Evolutionary conservation across 2,329 filamentous ascomycete species (phyloP), one percentile per base, ranked within the genome.

Genomic region (Xylariaceae sp.): DNA sequence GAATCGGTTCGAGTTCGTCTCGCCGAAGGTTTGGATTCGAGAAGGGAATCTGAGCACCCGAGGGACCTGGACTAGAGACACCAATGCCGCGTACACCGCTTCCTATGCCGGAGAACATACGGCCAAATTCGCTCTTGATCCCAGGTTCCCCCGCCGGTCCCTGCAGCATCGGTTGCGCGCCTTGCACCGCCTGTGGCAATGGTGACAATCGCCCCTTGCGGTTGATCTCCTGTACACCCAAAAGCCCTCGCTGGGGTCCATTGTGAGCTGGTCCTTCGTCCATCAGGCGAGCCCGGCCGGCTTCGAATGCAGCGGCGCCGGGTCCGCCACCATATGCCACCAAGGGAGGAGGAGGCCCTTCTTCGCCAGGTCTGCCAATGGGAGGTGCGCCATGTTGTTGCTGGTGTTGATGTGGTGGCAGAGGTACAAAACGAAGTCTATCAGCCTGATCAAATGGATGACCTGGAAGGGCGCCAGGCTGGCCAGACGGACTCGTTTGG

Each of bases 121-220:
- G 84, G 22, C 91, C 91, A 63, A 96, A 91, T 64, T 96, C 92
- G 62, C 84, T 94, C 73, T 96, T 95, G 61, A 96, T 95, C 35
- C 86, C 86, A 10, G 89, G 86, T 64, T 95, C 90, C 14, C 85
- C 86, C 12, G 83, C 81, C 5, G 89, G 88, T 3, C 86, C 88
- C 42, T 86, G 78, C 32, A 86, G 79, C 57, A 90, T 86, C 14
- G 85, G 82, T 64, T 95, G 91, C 1, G 88, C 91, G 19, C 92
- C 92, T 62, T 96, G 91, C 1, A 96, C 91, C 19, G 92, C 91
- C 65, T 96, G 92, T 1, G 92, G 92, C 14, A 96, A 72, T 2
- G 92, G 92, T 7, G 92, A 96, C 32, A 89, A 77, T 39, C 91
- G 83, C 2, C 91, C 91, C 54, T 85, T 86, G 42, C 88, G 82